Conservation (phyloP, 768 basidiomycete genomes). For the Termitomyces eurrhizus region DNA sequence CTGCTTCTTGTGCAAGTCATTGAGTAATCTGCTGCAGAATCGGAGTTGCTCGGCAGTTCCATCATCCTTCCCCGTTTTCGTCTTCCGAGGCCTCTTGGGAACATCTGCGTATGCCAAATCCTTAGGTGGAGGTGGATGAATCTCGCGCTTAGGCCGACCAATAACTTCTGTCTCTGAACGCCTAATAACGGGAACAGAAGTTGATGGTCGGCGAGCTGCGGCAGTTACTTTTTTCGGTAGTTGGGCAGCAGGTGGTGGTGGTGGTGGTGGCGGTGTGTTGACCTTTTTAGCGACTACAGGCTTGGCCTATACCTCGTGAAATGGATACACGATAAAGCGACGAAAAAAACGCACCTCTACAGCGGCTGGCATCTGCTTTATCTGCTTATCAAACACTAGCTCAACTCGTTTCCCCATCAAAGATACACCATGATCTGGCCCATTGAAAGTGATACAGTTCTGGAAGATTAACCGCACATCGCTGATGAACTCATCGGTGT, state of each 20-base stretch:
- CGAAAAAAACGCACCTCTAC: constrained; percentile 55
- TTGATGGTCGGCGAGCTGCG: constrained; percentile 66
- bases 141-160: constrained; percentile 94
- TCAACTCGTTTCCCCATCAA: constrained; percentile 80
- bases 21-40: constrained; percentile 73
- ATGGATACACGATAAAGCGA: too few relatives aligned
- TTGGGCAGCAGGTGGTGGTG: constrained; percentile 39
- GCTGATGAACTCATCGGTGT: constrained; percentile 72
- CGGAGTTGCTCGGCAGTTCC: constrained; percentile 79
- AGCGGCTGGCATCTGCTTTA: constrained; percentile 76
- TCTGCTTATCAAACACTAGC: constrained; percentile 82
- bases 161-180: constrained; percentile 64
- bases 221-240: constrained; percentile 44
- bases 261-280: constrained; percentile 44
- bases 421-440: constrained; percentile 78
- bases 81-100: constrained; percentile 65
- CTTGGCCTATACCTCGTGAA: constrained; percentile 26
- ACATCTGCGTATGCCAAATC: constrained; percentile 81
- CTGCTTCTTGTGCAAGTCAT: constrained; percentile 76
- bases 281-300: constrained; percentile 43
- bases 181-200: constrained; percentile 78
- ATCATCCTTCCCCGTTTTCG: constrained; percentile 58
- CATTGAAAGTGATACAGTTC: constrained; percentile 92
- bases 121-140: constrained; percentile 92
- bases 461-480: constrained; percentile 88